Evolutionary conservation across 495 filamentous ascomycete species (phyloP).

Genomic region (Sphaerosporella brunnea): DNA sequence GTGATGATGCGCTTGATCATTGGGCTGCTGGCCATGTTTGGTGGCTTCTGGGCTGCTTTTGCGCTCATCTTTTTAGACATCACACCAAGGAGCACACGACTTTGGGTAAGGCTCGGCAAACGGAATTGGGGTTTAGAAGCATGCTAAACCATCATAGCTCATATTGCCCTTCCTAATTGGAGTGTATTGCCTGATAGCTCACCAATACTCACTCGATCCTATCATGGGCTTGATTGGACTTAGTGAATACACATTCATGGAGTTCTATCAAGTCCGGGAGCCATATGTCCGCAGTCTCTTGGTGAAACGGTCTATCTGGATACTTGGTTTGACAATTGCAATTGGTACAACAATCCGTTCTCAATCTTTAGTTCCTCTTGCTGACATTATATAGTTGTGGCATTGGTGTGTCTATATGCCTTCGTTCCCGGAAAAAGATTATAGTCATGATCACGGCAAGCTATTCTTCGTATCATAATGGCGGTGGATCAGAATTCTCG

Average conservation of each 20-base stretch:
- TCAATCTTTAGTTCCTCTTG: conserved; percentile 48
- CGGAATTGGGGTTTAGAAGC: no score
- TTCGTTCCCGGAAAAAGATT: conserved; percentile 82
- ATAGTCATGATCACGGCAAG: no score
- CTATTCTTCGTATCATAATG: no score
- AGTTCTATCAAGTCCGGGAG: conserved; percentile 68
- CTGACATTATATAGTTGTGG: conserved; percentile 10
- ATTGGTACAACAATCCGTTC: conserved; percentile 50
- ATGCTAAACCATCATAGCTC: conserved; percentile 48
- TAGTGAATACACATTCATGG: conserved; percentile 91
- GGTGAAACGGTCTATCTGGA: conserved; percentile 60
- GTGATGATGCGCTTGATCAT: conserved; percentile 65
- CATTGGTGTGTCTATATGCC: conserved; percentile 31
- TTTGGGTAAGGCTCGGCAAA: conserved; percentile 69
- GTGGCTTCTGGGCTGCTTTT: conserved; percentile 85
- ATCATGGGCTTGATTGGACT: conserved; percentile 71
- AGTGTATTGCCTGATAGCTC: conserved; percentile 68
- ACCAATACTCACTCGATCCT: conserved; percentile 89
- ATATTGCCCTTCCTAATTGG: conserved; percentile 88
- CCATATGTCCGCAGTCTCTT: conserved; percentile 74
- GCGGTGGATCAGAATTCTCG: no score
- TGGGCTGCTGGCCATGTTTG: conserved; percentile 75
- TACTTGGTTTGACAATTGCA: conserved; percentile 50
- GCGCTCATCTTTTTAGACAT: conserved; percentile 71
- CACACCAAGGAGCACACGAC: conserved; percentile 49